Base-by-base conservation (phyloP, 2,329 filamentous ascomycete genomes). In the Ceratocystiopsis minuta region DNA sequence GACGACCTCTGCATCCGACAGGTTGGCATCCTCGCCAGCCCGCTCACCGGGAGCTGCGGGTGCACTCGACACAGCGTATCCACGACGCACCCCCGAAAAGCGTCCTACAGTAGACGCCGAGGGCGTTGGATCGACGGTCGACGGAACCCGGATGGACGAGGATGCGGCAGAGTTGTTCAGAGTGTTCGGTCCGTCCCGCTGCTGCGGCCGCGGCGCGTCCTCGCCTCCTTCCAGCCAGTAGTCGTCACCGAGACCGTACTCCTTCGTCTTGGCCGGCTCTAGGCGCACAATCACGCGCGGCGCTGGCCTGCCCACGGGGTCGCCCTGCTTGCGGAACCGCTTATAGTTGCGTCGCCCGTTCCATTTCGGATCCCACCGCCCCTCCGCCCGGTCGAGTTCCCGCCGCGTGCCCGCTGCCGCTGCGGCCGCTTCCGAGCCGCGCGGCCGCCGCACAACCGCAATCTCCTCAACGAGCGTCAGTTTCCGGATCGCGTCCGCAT, bases 341-440 rank as follows among this genome's bases (percentile, higher is more conserved):
- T 98, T 98, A 63, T 94, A 98, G 54, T 98, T 96, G 59, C 85
- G 88, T 36, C 88, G 71, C 1, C 88, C 90, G 55, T 95, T 93
- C 90, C 90, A 98, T 34, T 68, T 69, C 1, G 84, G 76, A 49
- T 95, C 74, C 87, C 88, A 95, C 35, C 83, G 69, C 6, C 68
- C 66, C 36, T 65, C 63, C 2, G 60, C 64, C 37, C 67, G 56
- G 16, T 71, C 67, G 43, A 65, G 60, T n/a, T 77, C 72, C 16
- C 67, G 60, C 50, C 51, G 16, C 55, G 47, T 2, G 13, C 3
- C 10, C 17, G 35, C 20, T 16, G 4, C 14, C 10, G 17, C 7
- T 15, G 35, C 20, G 12, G 4, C 14, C 10, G 17, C 7, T 15
- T 28, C 24, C 5, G 24, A 28, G 7, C 24, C 24, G 24, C 24